These are phyloP conservation scores for Pichia kudriavzevii DNA, from an alignment of 1,139 yeast genomes.

Conservation along the genomic window DNA sequence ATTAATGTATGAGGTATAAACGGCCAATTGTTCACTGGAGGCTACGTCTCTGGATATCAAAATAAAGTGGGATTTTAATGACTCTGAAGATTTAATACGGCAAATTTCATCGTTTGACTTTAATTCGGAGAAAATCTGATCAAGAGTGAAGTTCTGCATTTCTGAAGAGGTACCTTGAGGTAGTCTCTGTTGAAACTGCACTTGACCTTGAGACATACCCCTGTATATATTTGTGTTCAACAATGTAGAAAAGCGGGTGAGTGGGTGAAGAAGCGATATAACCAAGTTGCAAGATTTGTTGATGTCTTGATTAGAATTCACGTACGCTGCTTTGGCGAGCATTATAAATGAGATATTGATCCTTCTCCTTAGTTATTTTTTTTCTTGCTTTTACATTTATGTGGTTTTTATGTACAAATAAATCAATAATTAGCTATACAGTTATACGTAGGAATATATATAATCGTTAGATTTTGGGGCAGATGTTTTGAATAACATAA, in stretches of 20 bases:
- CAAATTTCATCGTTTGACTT: constrained; percentile 35
- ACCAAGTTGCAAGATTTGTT: too few relatives aligned
- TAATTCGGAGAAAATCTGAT: constrained; percentile 47
- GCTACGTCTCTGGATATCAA: constrained; percentile 64
- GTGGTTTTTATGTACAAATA: too few relatives aligned
- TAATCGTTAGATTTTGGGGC: too few relatives aligned
- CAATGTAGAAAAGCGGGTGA: background rate
- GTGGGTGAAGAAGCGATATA: too few relatives aligned
- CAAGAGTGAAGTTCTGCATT: constrained; percentile 31
- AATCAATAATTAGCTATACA: too few relatives aligned
- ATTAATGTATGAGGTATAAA: constrained; percentile 80
- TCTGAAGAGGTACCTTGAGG: constrained; percentile 15
- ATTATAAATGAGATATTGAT: too few relatives aligned
- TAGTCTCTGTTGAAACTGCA: constrained; percentile 10
- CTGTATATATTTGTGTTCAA: constrained; percentile 2
- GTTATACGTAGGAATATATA: too few relatives aligned
- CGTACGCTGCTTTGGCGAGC: too few relatives aligned
- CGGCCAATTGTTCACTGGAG: constrained; percentile 69
- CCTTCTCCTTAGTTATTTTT: too few relatives aligned
- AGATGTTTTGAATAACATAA: background rate
- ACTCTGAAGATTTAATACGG: constrained; percentile 53
- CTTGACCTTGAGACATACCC: too few relatives aligned
- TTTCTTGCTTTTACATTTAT: too few relatives aligned
- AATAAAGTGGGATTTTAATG: constrained; percentile 58
- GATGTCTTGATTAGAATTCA: too few relatives aligned